These are phyloP conservation scores for Alternaria brassicae DNA, from an alignment of 2,329 filamentous ascomycete species.

Conservation along the genomic window DNA sequence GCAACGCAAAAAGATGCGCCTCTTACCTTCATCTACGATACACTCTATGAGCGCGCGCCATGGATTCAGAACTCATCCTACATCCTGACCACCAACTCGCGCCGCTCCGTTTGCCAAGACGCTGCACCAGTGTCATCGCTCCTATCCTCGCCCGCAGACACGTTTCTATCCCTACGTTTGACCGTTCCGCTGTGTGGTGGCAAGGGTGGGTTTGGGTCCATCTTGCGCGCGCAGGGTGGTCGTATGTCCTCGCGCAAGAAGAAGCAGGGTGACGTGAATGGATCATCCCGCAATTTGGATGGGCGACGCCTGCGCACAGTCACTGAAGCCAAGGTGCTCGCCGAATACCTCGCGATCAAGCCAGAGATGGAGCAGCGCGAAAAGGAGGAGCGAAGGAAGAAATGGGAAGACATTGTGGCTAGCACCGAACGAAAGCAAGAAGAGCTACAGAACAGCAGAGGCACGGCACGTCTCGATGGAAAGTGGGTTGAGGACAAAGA, in stretches of 20 bases:
- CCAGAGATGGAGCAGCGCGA: slow-evolving; percentile 97
- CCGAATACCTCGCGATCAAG: slow-evolving; percentile 93
- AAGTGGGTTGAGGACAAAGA: slow-evolving; percentile 97
- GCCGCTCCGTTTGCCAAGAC: slow-evolving; percentile 70
- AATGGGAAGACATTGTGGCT: slow-evolving; percentile 90
- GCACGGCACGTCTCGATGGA: slow-evolving; percentile 72
- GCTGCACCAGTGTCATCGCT: slow-evolving; percentile 66
- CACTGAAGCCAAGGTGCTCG: slow-evolving; percentile 91
- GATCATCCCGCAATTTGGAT: slow-evolving; percentile 90
- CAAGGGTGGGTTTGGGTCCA: slow-evolving; percentile 97
- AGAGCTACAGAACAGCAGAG: slow-evolving; percentile 78
- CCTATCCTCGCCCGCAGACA: slow-evolving; percentile 64
- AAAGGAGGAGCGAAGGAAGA: slow-evolving; percentile 80
- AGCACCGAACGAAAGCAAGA: slow-evolving; percentile 82
- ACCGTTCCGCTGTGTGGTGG: slow-evolving; percentile 83
- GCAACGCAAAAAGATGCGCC: slow-evolving; percentile 75
- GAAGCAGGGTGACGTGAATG: slow-evolving; percentile 82
- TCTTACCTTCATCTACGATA: slow-evolving; percentile 73
- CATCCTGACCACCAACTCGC: slow-evolving; percentile 81
- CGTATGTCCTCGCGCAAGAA: slow-evolving; percentile 98
- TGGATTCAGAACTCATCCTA: slow-evolving; percentile 64
- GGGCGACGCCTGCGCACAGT: slow-evolving; percentile 89
- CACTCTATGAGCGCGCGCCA: slow-evolving; percentile 64
- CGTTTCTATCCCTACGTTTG: slow-evolving; percentile 83
- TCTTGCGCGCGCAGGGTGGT: slow-evolving; percentile 93